Percentiles rank a stretch among this genome's conserved stretches.
Evolutionary conservation across 768 basidiomycete genomes (phyloP).

Genomic region (Tricholoma flavovirens): DNA sequence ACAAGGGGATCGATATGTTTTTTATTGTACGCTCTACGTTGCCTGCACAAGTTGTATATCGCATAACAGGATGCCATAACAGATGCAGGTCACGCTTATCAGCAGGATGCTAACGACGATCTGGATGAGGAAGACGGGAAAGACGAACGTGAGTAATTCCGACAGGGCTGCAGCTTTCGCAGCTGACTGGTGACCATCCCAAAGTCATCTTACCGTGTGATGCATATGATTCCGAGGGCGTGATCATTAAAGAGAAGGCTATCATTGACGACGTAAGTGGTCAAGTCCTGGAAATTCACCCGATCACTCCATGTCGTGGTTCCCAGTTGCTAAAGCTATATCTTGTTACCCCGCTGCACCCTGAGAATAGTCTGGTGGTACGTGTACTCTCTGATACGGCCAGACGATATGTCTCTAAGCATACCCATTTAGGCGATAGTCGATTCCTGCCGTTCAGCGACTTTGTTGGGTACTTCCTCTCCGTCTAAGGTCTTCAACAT

Average conservation of each 20-base stretch:
- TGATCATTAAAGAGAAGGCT: not conserved
- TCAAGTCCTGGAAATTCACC: not conserved
- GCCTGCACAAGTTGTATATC: not conserved
- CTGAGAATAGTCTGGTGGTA: not conserved
- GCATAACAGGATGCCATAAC: too few species aligned
- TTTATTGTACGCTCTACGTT: not conserved
- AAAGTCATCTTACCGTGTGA: not conserved
- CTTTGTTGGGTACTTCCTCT: not conserved
- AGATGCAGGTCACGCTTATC: constrained; percentile 2
- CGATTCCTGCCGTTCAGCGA: constrained; percentile 1
- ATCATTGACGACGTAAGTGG: not conserved
- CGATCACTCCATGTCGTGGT: not conserved
- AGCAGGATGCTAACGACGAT: not conserved
- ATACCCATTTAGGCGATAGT: constrained; percentile 1
- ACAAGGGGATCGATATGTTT: not conserved
- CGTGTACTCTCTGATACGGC: not conserved
- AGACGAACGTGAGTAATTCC: not conserved
- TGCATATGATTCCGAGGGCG: not conserved
- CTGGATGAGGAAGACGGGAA: not conserved
- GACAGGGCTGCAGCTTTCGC: not conserved
- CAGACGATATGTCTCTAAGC: too few species aligned
- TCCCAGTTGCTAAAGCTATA: not conserved
- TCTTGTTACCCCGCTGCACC: not conserved
- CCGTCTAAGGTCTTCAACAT: not conserved
- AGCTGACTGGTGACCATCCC: not conserved